These are phyloP conservation scores for Epichloe sylvatica DNA, from an alignment of 2,329 filamentous ascomycete genomes.

Conservation along the genomic window DNA sequence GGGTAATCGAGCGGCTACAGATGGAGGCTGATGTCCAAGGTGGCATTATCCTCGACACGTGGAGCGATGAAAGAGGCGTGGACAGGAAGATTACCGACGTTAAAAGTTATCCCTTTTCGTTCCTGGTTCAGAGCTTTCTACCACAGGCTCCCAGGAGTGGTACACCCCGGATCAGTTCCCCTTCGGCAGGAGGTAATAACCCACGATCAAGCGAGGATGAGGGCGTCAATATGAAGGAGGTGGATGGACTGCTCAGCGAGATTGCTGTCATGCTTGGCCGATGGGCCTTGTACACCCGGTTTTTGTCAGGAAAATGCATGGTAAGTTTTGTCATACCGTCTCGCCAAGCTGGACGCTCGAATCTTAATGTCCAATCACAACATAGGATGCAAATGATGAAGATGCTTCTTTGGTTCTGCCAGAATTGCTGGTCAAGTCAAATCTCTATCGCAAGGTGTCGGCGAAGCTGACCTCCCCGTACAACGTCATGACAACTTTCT, in stretches of 20 bases:
- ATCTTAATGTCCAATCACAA: neutral
- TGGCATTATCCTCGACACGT: conserved; percentile 88
- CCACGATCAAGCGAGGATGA: conserved; percentile 68
- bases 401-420: conserved; percentile 52
- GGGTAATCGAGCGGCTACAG: conserved; percentile 84
- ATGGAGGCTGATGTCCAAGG: conserved; percentile 93
- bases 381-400: conserved; percentile 38
- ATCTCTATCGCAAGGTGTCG: conserved; percentile 64
- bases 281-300: conserved; percentile 86
- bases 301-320: conserved; percentile 73
- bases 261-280: conserved; percentile 82
- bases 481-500: conserved; percentile 87
- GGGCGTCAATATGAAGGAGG: conserved; percentile 88
- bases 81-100: conserved; percentile 84
- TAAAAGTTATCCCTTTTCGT: conserved; percentile 95
- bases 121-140: conserved; percentile 87
- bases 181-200: conserved; percentile 47
- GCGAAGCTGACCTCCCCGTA: conserved; percentile 66
- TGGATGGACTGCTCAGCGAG: conserved; percentile 77
- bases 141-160: conserved; percentile 51
- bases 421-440: conserved; percentile 62
- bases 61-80: conserved; percentile 77
- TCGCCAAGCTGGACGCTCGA: neutral
- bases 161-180: conserved; percentile 61
- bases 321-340: conserved; percentile 34